Base-by-base conservation (phyloP, 2,329 filamentous ascomycete species). In the Xylariaceae sp. region DNA sequence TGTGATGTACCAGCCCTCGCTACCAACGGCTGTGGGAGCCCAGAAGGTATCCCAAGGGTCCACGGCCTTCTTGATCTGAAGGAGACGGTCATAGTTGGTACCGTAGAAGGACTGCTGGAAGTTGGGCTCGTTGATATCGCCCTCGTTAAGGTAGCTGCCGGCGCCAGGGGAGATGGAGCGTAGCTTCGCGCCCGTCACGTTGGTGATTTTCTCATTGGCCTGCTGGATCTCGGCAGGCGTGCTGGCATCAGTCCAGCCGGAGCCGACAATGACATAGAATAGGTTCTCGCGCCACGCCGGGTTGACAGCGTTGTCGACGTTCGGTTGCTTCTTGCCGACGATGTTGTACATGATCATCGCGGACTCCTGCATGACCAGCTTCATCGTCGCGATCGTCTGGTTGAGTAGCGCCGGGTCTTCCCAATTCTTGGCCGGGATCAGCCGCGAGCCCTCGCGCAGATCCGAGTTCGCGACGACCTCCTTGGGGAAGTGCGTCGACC, bases 261-360 rank as follows among this genome's bases (percentile, higher is more conserved):
- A 48, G 2, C 54, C 63, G 21, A 63, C 58, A 56, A 75, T 74
- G 42, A 61, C 61, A 48, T 71, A 70, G 65, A 75, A 64, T 3
- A 55, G 41, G 47, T 39, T 70, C 1, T 71, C 69, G n/a, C 78
- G 69, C 77, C 77, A 81, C 0, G 76, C 77, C 0, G 77, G 77
- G 45, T 65, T 63, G 30, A 64, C 60, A 3, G 64, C 59, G 35
- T 68, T 65, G 18, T 64, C 57, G 42, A 47, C 45, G 41, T 29
- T 30, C 11, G 16, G 3, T 15, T 42, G 50, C 41, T 35, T 30
- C 53, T 44, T 35, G 9, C 27, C 43, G 37, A 47, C 39, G 4
- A 30, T 68, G 64, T 58, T 69, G 69, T 59, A 75, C 67, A 36
- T 63, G 64, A 49, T 67, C 61, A 29, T 59, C 59, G 42, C 66